Evolutionary conservation across 2,329 filamentous ascomycete genomes (phyloP).

Genomic region (Fusarium protoensiforme): DNA sequence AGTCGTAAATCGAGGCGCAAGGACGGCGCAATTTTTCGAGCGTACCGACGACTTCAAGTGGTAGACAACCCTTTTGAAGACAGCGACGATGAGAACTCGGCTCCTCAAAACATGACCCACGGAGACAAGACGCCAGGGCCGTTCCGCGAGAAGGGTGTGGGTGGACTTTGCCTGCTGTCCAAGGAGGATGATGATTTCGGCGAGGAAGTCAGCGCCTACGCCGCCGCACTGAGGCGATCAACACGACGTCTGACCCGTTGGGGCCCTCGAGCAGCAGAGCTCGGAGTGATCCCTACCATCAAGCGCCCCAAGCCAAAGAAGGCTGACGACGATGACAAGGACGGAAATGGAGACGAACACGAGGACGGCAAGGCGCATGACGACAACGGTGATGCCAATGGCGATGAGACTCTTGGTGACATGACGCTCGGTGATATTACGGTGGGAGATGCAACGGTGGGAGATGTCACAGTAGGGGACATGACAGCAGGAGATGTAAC

Average conservation of each 20-base stretch:
- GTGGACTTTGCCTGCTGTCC: constrained; percentile 71
- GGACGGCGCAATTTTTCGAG: constrained; percentile 75
- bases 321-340: constrained; percentile 34
- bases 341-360: constrained; percentile 43
- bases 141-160: constrained; percentile 68
- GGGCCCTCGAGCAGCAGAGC: constrained; percentile 59
- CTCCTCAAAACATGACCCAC: constrained; percentile 46
- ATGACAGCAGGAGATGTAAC: constrained; percentile 39
- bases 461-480: constrained; percentile 47
- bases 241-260: constrained; percentile 76
- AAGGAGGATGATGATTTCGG: constrained; percentile 79
- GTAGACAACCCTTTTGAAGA: constrained; percentile 68
- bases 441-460: constrained; percentile 63
- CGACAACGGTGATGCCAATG: constrained; percentile 42
- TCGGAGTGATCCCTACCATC: constrained; percentile 59
- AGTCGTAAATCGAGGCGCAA: constrained; percentile 70
- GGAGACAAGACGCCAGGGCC: constrained; percentile 45
- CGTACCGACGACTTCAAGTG: constrained; percentile 71
- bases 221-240: constrained; percentile 72
- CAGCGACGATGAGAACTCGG: constrained; percentile 68
- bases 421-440: constrained; percentile 45
- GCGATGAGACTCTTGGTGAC: constrained; percentile 41
- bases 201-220: constrained; percentile 76
- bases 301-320: constrained; percentile 54
- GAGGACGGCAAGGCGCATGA: constrained; percentile 45